Evolutionary conservation across 108 stramenopile genomes (phyloP), one percentile per base, ranked within the genome.

Genomic region (Skeletonema grethae): DNA sequence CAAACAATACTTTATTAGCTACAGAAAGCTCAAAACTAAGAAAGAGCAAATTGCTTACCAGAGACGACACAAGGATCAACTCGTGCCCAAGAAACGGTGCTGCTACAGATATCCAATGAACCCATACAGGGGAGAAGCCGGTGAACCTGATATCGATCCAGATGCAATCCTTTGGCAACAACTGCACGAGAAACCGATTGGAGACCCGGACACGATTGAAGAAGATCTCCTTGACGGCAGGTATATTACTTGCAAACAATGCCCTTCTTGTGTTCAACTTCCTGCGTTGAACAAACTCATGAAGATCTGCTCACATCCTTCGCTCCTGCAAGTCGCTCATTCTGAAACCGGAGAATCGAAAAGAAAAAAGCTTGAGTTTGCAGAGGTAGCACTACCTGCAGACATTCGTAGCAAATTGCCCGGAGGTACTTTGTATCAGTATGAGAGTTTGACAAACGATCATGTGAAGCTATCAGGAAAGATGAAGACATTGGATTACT

Each of bases 401-500:
- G 82, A 87, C 68, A 58, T 94, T 46, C 67, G 89, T 28, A 30
- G 62, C 16, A 58, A 80, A 41, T 75, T 96, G 10, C 95, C 92
- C 8, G 87, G 87, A 9, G 55, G 57, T 22, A 80, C 84, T 16
- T 88, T 76, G 58, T 75, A 84, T 50, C 79, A 88, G 60, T 46
- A 73, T 10, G 84, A 87, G 62, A 79, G 81, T 16, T 85, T 94
- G 10, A 88, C 90, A 86, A 83, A 90, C 48, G 87, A 92, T 69
- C 91, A 96, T 69, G 74, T 84, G 57, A 80, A 57, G 22, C 71
- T 96, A 11, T 92, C 89, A 10, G 95, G 95, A 20, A 96, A 96
- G 67, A 87, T 96, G 84, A 84, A 77, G 61, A 78, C 80, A 1
- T 60, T 96, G 59, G 73, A 84, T 38, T 72, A 77, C 34, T 64